Evolutionary conservation across 176 grass and related monocot genomes (phyloP).

Genomic region (Aegilops speltoides): DNA sequence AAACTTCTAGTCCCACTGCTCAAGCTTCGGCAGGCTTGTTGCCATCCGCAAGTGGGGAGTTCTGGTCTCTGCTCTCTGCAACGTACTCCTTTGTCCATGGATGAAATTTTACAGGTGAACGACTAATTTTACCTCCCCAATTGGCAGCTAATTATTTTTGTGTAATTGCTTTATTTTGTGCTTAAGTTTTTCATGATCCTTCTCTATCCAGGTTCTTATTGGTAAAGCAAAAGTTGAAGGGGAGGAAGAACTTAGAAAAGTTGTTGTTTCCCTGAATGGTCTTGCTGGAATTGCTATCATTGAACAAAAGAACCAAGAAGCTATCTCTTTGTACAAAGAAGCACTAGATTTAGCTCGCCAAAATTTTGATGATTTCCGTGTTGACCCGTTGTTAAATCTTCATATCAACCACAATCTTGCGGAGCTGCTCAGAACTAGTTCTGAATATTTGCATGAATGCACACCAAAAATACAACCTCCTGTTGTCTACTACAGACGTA

Average conservation of each 20-base stretch:
- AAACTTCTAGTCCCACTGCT: conserved; percentile 80
- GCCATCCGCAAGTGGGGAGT: conserved; percentile 96
- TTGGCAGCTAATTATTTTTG: conserved; percentile 5
- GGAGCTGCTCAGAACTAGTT: conserved; percentile 62
- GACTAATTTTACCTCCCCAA: conserved; percentile 11
- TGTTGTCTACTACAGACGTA: conserved; percentile 38
- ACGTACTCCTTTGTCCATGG: conserved; percentile 85
- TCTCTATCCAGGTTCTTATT: conserved; percentile 84
- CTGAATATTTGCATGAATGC: conserved; percentile 75
- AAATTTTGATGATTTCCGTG: conserved; percentile 71
- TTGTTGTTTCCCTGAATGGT: conserved; percentile 88
- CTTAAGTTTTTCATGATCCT: conserved; percentile 21
- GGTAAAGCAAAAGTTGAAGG: conserved; percentile 95
- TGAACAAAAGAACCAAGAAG: conserved; percentile 66
- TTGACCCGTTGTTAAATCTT: conserved; percentile 93
- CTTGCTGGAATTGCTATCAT: conserved; percentile 89
- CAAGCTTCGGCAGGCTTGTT: conserved; percentile 95
- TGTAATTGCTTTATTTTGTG: conserved; percentile 1
- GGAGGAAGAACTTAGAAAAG: conserved; percentile 93
- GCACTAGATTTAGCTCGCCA: conserved; percentile 69
- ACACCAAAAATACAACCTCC: conserved; percentile 43
- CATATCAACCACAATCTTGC: conserved; percentile 93
- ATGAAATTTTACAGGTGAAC: conserved; percentile 89
- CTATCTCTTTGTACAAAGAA: conserved; percentile 93
- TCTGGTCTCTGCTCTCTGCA: conserved; percentile 93